Base-by-base conservation (phyloP, 148 eudicot genomes). In the Tetragonia tetragonoides region DNA sequence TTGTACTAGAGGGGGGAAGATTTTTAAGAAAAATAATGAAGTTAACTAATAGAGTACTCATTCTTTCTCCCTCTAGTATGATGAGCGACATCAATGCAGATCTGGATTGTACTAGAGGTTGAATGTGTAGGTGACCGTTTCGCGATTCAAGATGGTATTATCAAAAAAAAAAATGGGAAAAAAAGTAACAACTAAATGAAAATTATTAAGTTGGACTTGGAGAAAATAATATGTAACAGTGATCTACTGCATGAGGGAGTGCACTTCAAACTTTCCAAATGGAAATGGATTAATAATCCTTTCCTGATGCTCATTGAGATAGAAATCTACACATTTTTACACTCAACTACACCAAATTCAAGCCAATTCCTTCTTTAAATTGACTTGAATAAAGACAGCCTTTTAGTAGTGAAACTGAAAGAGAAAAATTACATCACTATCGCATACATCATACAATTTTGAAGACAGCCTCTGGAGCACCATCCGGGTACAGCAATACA, bases 261-360 rank as follows among this genome's bases (percentile, higher is more conserved):
- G 15, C 60, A 49, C 41, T 14, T 70, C 8, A 70, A 72, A 24
- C 44, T 34, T 72, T 8, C 42, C 5, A 20, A 23, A 15, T 41
- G 21, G 34, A 24, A 61, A 71, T 12, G 59, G 57, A 53, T 42
- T 28, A 34, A 51, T n/a, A 62, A 61, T 4, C 66, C 51, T 60
- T 51, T 54, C 37, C 54, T 47, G 51, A 71, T 63, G 38, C 70
- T 63, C 64, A 63, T 62, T 44, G 38, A 49, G 62, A 53, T 16
- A 61, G 62, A 78, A 64, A 49, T 20, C 70, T 63, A 72, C 76
- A 78, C 53, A 78, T 63, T 72, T 78, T 71, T 78, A 64, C 76
- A 71, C 76, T 37, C 70, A 11, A 44, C 70, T 78, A 49, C 70
- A 71, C 28, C 75, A 51, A 49, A 40, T 63, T 68, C 67, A 72